phyloP scores from a whole-genome alignment of 345 rosid genomes.

The Citropsis articulata region DNA sequence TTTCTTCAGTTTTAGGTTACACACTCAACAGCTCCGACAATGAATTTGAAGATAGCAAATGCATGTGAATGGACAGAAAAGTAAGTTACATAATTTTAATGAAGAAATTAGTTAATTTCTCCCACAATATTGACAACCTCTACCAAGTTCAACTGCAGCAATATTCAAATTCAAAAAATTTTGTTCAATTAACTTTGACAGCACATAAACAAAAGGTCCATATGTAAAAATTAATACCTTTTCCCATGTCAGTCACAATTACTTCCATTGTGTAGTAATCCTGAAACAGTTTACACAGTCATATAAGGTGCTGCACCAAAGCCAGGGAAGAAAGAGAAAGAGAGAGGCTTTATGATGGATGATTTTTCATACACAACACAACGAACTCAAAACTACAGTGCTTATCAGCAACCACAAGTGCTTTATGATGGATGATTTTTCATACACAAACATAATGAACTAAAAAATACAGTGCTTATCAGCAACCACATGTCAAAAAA shows the following conservation, averaged over 20 bases:
- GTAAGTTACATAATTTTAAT: background rate
- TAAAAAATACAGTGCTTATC: background rate
- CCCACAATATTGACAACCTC: background rate
- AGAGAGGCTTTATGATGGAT: background rate
- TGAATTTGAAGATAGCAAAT: background rate
- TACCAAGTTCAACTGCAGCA: background rate
- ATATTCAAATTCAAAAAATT: background rate
- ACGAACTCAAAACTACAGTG: background rate
- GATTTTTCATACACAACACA: background rate
- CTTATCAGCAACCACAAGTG: too few species aligned
- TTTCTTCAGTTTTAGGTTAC: too few species aligned
- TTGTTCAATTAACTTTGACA: background rate
- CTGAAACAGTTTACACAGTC: constrained; percentile 40
- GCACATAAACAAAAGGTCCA: background rate
- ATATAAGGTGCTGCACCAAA: background rate
- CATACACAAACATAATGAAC: background rate
- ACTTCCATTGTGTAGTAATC: constrained; percentile 61
- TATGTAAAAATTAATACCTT: constrained; percentile 38
- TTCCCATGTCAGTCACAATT: constrained; percentile 65
- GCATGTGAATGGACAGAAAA: background rate
- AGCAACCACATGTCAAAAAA: background rate
- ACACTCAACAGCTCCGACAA: background rate
- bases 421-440: background rate
- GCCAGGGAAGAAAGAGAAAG: background rate
- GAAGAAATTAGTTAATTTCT: background rate